These are phyloP conservation scores for Tillandsia fasciculata DNA, from an alignment of 176 grass and related monocot genomes.

Conservation along the genomic window DNA sequence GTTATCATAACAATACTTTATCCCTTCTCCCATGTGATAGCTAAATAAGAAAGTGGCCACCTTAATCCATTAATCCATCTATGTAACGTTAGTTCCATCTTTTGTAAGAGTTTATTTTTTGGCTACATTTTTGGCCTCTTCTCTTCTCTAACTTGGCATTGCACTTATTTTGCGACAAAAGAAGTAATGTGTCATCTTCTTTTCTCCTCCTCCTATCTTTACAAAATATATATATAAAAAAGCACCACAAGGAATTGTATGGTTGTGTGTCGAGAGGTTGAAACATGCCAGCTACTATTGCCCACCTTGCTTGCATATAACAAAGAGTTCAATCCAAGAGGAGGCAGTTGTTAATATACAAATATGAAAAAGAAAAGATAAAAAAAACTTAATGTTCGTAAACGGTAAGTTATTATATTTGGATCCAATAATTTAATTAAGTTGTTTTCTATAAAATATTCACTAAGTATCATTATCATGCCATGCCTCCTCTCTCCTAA, in stretches of 20 bases:
- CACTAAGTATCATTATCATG: too few relatives aligned
- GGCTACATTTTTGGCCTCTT: not conserved
- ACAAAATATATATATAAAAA: too few relatives aligned
- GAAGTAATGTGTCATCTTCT: not conserved
- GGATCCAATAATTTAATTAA: too few relatives aligned
- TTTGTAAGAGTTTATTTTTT: slow-evolving; percentile 1
- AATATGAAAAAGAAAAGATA: too few relatives aligned
- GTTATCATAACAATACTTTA: slow-evolving; percentile 28
- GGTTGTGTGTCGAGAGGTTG: not conserved
- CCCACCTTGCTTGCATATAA: not conserved
- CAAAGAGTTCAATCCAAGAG: not conserved
- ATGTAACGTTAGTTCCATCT: slow-evolving; percentile 2
- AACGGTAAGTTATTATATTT: too few relatives aligned
- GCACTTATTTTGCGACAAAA: not conserved
- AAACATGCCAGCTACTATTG: not conserved
- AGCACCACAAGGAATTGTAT: not conserved
- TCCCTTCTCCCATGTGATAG: slow-evolving; percentile 18
- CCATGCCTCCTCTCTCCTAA: too few relatives aligned
- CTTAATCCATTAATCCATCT: slow-evolving; percentile 1
- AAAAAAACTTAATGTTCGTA: too few relatives aligned
- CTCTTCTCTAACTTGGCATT: not conserved
- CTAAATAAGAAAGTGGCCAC: slow-evolving; percentile 7
- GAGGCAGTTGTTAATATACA: not conserved
- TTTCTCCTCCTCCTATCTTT: not conserved
- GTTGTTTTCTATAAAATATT: too few relatives aligned